Conservation (phyloP, 805 yeast species). For the Lachancea mirantina region DNA sequence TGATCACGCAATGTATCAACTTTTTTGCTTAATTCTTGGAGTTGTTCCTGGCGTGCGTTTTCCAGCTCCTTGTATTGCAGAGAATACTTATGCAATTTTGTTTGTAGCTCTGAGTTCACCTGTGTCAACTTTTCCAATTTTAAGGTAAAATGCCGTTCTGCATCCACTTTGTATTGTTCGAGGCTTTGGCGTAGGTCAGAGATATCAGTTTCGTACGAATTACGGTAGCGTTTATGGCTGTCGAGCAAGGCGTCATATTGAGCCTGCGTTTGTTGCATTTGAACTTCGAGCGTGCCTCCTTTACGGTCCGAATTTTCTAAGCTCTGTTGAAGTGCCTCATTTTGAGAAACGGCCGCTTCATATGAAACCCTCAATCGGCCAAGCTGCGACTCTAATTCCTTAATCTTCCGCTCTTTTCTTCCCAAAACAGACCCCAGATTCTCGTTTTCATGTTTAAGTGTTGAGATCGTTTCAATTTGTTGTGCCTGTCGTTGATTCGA, state of each 20-base stretch:
- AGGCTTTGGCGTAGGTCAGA: constrained; percentile 7
- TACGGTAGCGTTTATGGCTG: constrained; percentile 21
- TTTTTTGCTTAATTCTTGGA: constrained; percentile 7
- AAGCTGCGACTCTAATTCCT: constrained; percentile 51
- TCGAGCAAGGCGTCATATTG: constrained; percentile 24
- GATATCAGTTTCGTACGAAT: constrained; percentile 20
- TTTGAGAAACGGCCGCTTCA: constrained; percentile 6
- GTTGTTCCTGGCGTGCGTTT: constrained; percentile 8
- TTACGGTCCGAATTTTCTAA: constrained; percentile 3
- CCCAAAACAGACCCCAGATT: constrained; percentile 60
- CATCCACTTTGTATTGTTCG: constrained; percentile 3
- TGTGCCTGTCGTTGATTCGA: constrained; percentile 37
- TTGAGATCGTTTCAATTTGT: constrained; percentile 47
- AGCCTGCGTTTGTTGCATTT: constrained; percentile 14
- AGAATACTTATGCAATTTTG: constrained; percentile 3
- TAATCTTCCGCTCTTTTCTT: constrained; percentile 62
- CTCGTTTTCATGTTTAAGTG: constrained; percentile 71
- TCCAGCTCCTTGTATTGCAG: constrained; percentile 10
- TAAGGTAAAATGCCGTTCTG: constrained; percentile 1
- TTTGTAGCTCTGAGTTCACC: constrained; percentile 5
- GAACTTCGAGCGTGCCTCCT: constrained; percentile 12
- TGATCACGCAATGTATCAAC: constrained; percentile 10
- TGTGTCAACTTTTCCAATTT: constrained; percentile 1
- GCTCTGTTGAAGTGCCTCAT: constrained; percentile 4
- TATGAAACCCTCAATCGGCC: constrained; percentile 9